Evolutionary conservation across 495 filamentous ascomycete species (phyloP).

Genomic region (Cryomyces antarcticus): DNA sequence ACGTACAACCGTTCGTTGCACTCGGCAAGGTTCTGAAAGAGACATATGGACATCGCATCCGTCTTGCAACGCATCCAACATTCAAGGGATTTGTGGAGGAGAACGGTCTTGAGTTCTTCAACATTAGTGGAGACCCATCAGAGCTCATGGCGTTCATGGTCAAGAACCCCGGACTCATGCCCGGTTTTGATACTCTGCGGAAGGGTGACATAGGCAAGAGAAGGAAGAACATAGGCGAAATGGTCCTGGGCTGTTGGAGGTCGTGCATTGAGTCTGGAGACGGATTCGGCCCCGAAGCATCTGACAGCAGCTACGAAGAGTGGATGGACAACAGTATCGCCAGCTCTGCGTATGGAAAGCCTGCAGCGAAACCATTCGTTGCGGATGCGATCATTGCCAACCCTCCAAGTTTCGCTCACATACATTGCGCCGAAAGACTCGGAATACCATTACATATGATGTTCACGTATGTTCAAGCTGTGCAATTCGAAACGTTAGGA

Average conservation of each 20-base stretch:
- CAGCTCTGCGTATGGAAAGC: neutral
- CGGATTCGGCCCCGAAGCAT: conserved; percentile 11
- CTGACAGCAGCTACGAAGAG: conserved; percentile 11
- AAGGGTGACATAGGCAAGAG: conserved; percentile 20
- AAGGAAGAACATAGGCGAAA: conserved; percentile 28
- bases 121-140: conserved; percentile 40
- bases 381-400: conserved; percentile 51
- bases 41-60: conserved; percentile 29
- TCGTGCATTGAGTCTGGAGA: conserved; percentile 36
- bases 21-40: conserved; percentile 28
- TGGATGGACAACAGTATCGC: conserved; percentile 1
- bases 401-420: conserved; percentile 44
- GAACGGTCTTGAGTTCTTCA: conserved; percentile 40
- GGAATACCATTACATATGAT: conserved; percentile 43
- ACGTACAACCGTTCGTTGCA: conserved; percentile 34
- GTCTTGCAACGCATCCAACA: conserved; percentile 39
- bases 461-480: conserved; percentile 26
- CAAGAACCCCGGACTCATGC: conserved; percentile 25
- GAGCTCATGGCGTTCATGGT: conserved; percentile 40
- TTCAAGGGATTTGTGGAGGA: conserved; percentile 37
- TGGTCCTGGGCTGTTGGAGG: conserved; percentile 41
- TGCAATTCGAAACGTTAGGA: neutral
- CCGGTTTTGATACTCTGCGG: conserved; percentile 19
- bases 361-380: conserved; percentile 29
- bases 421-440: conserved; percentile 41